These are phyloP conservation scores for Elaeis guineensis DNA, from an alignment of 176 grass and related monocot genomes.

Conservation along the genomic window DNA sequence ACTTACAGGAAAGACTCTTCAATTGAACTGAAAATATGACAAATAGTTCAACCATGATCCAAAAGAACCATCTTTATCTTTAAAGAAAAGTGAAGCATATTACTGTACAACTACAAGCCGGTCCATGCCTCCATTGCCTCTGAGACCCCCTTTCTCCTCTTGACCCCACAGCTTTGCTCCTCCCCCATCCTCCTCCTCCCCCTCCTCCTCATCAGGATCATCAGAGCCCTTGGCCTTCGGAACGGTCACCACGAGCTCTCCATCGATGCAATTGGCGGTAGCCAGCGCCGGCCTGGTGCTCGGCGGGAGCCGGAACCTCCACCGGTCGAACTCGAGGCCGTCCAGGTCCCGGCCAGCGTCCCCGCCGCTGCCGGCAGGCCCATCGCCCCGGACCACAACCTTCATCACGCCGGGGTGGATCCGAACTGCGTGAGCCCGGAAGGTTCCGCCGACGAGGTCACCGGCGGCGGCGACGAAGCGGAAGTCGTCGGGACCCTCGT, in stretches of 20 bases:
- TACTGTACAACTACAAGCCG: conserved; percentile 17
- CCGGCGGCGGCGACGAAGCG: conserved; percentile 37
- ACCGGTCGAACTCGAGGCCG: conserved; percentile 52
- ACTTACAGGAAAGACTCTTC: no score
- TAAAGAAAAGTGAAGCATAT: neutral
- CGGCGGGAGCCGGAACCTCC: conserved; percentile 63
- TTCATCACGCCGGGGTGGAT: conserved; percentile 60
- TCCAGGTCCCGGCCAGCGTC: neutral
- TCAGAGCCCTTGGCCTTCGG: conserved; percentile 31
- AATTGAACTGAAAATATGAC: no score
- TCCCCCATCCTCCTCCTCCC: conserved; percentile 22
- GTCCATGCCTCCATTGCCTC: neutral
- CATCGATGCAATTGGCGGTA: conserved; percentile 38
- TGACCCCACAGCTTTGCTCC: no score
- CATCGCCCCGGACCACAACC: conserved; percentile 40
- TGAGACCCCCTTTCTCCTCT: neutral
- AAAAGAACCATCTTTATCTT: no score
- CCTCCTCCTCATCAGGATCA: conserved; percentile 3
- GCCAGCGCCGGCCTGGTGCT: conserved; percentile 38
- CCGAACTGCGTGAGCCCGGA: conserved; percentile 38
- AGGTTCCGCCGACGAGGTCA: neutral
- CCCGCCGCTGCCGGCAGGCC: neutral
- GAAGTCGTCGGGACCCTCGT: conserved; percentile 45
- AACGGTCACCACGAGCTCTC: conserved; percentile 57
- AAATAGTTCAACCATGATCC: no score